Base-by-base conservation (phyloP, 495 filamentous ascomycete species). In the Penicillium mononematosum region DNA sequence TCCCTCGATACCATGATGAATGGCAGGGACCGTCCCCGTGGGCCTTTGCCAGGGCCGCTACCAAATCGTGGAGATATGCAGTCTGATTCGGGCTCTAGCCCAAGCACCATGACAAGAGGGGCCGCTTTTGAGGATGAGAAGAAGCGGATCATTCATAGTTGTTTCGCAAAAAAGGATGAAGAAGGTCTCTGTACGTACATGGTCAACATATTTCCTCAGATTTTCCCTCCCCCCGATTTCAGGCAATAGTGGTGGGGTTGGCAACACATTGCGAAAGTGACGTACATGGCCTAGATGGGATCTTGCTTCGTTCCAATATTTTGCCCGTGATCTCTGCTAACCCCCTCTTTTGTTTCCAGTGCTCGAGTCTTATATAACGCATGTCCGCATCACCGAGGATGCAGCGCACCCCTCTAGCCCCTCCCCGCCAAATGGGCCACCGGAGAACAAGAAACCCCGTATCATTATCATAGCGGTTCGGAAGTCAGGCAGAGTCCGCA, bases 121-220 rank as follows among this genome's bases (percentile, higher is more conserved):
- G 90, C 96, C 75, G 82, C 83, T 62, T 98, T 96, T 69, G 92
- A 98, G 71, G 91, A 98, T 62, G 94, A 98, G 77, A 96, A 96
- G 82, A 82, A 79, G 70, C 82, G 94, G 60, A 96, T 98, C 52
- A 89, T 93, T 34, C 85, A 90, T 57, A 96, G 89, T 66, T 96
- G 90, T 73, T 98, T 96, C 73, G 80, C 79, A 53, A 97, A 92
- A 78, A 86, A 85, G 65, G 94, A 98, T 65, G 80, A 79, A 34
- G 89, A 92, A 71, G 91, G 90, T 46, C 83, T 86, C 43, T 78
- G 89, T 92, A 85, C 65, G 87, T 55, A 55, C 39, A 38, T 20
- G 4, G 76, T 51, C 59, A 45, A 56, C 25, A 36, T 54, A 43
- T 50, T 45, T 51, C 29, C 43, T 53, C 45, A 10, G 5, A 45